phyloP scores from a whole-genome alignment of 2,329 filamentous ascomycete species.

The Nemania sp. region DNA sequence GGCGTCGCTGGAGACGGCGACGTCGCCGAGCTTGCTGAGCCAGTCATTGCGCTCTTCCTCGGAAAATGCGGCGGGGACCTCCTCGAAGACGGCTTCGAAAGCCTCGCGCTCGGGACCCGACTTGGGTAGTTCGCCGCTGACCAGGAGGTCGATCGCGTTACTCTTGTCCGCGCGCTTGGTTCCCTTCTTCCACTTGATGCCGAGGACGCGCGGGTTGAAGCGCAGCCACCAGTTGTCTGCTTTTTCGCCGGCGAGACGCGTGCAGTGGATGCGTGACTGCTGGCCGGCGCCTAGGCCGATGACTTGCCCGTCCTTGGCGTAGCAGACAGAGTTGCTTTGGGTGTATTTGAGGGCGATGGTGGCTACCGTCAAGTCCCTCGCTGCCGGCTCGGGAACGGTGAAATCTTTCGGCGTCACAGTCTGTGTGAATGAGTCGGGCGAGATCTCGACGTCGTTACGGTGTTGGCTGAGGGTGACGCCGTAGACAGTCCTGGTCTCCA shows the following conservation, averaged over 20 bases:
- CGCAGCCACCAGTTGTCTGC: constrained; percentile 99
- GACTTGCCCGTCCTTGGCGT: constrained; percentile 90
- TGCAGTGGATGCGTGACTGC: constrained; percentile 98
- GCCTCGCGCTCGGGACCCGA: constrained; percentile 80
- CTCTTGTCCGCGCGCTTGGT: constrained; percentile 96
- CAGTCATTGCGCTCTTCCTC: constrained; percentile 82
- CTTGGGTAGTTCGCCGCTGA: constrained; percentile 85
- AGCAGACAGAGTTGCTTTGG: constrained; percentile 98
- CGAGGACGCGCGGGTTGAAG: constrained; percentile 87
- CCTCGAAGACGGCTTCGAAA: constrained; percentile 89
- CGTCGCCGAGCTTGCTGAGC: constrained; percentile 78
- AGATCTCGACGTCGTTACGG: constrained; percentile 89
- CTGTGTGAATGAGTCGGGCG: constrained; percentile 80
- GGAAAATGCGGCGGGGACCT: constrained; percentile 81
- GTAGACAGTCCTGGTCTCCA: constrained; percentile 85
- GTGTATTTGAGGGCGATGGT: constrained; percentile 99
- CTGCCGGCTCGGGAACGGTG: constrained; percentile 75
- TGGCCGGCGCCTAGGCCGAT: constrained; percentile 94
- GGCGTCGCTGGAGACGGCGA: constrained; percentile 90
- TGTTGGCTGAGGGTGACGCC: constrained; percentile 86
- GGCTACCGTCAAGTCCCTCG: constrained; percentile 88
- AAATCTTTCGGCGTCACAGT: constrained; percentile 86
- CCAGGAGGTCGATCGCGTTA: constrained; percentile 95
- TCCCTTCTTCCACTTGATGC: constrained; percentile 95
- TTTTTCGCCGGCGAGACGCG: constrained; percentile 94